These are phyloP conservation scores for Flaveria bidentis DNA, from an alignment of 129 eudicot species.

Conservation along the genomic window DNA sequence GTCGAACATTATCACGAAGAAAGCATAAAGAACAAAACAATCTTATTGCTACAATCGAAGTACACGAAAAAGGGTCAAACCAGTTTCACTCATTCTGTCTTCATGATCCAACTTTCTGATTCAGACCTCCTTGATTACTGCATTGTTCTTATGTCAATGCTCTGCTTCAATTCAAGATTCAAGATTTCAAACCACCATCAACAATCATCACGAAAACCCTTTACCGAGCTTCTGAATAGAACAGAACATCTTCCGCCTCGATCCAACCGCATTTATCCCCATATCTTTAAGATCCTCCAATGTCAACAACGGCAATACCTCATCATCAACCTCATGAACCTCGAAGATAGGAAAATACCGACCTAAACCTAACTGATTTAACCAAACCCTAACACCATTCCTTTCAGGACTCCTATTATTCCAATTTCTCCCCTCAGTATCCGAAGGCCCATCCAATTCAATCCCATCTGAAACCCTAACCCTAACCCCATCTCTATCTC, in stretches of 20 bases:
- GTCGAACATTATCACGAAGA: slow-evolving; percentile 27
- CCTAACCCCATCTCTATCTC: slow-evolving; percentile 18
- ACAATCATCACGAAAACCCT: slow-evolving; percentile 54
- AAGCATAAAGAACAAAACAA: slow-evolving; percentile 3
- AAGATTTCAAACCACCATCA: neutral
- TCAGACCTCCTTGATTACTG: neutral
- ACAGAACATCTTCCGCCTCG: slow-evolving; percentile 62
- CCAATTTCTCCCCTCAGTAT: slow-evolving; percentile 43
- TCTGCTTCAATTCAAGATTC: slow-evolving; percentile 12
- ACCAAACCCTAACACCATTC: slow-evolving; percentile 66
- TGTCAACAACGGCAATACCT: slow-evolving; percentile 62
- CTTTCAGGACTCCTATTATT: slow-evolving; percentile 34
- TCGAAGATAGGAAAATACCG: slow-evolving; percentile 60
- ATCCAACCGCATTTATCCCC: slow-evolving; percentile 78
- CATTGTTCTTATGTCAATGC: neutral
- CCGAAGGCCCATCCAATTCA: slow-evolving; percentile 46
- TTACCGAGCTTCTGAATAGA: slow-evolving; percentile 68
- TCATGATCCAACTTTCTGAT: neutral
- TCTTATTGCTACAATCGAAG: slow-evolving; percentile 25
- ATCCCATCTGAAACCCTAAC: slow-evolving; percentile 48
- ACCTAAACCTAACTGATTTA: slow-evolving; percentile 58
- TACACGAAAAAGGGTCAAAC: slow-evolving; percentile 32
- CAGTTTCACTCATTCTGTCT: slow-evolving; percentile 27
- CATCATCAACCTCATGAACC: slow-evolving; percentile 80
- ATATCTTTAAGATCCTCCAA: slow-evolving; percentile 73